phyloP scores from a whole-genome alignment of 352 stramenopile genomes.

The Globisporangium spiculum region DNA sequence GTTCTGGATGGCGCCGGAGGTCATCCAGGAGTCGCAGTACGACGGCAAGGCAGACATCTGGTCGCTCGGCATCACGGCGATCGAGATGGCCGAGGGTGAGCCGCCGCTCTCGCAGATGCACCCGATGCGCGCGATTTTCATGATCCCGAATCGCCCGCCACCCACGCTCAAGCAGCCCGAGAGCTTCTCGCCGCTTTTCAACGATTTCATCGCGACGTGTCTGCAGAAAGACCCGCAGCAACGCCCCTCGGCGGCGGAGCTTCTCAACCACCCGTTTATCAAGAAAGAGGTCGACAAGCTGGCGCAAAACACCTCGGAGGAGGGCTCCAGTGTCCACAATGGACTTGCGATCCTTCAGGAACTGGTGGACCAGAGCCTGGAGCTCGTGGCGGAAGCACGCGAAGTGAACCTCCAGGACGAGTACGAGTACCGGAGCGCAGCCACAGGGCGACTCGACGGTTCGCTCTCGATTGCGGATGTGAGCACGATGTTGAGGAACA shows the following conservation, averaged over 20 bases:
- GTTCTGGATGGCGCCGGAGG: slow-evolving; percentile 92
- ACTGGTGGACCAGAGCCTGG: slow-evolving; percentile 66
- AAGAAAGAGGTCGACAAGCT: slow-evolving; percentile 54
- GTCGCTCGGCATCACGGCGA: slow-evolving; percentile 98
- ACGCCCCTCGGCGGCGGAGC: slow-evolving; percentile 43
- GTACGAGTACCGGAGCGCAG: slow-evolving; percentile 42
- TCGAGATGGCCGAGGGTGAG: slow-evolving; percentile 91
- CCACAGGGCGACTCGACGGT: slow-evolving; percentile 52
- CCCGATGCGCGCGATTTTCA: slow-evolving; percentile 83
- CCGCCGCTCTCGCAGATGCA: slow-evolving; percentile 85
- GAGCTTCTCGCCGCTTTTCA: slow-evolving; percentile 47
- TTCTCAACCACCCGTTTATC: slow-evolving; percentile 62
- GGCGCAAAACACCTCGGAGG: slow-evolving; percentile 16
- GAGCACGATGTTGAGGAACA: slow-evolving; percentile 57
- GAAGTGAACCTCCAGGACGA: slow-evolving; percentile 51
- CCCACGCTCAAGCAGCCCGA: slow-evolving; percentile 44
- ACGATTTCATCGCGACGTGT: slow-evolving; percentile 57
- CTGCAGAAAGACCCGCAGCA: slow-evolving; percentile 64
- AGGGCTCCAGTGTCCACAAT: slow-evolving; percentile 12
- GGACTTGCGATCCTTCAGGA: slow-evolving; percentile 65
- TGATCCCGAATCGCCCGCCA: slow-evolving; percentile 67
- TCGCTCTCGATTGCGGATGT: slow-evolving; percentile 62
- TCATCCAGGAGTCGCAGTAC: slow-evolving; percentile 87
- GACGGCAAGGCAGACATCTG: slow-evolving; percentile 98
- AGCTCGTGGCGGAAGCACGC: slow-evolving; percentile 55